A percentile compares a stretch with the other conserved stretches of the same genome.
Evolutionary conservation across 441 rosid genomes (phyloP).

Genomic region (Caryocar brasiliense): DNA sequence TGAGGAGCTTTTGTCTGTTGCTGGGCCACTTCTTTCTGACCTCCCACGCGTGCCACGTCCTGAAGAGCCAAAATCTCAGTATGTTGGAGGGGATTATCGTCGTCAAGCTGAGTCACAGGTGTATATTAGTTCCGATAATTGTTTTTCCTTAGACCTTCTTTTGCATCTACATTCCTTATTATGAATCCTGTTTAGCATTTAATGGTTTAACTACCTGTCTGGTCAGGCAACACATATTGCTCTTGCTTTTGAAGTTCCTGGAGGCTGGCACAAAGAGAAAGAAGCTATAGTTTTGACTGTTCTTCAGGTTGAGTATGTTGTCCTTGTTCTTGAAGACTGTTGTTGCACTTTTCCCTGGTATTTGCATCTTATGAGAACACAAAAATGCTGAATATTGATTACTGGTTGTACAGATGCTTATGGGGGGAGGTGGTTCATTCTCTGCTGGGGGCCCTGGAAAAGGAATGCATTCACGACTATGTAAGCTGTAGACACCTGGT

Average conservation of each 20-base stretch:
- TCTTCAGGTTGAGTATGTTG: slow-evolving; percentile 57
- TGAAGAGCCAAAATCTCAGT: slow-evolving; percentile 58
- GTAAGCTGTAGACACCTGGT: slow-evolving; percentile 36
- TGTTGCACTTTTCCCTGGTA: background rate
- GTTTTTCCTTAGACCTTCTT: background rate
- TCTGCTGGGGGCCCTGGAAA: slow-evolving; percentile 96
- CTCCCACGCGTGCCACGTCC: slow-evolving; percentile 39
- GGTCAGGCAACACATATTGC: slow-evolving; percentile 70
- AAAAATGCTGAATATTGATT: background rate
- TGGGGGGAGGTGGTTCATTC: slow-evolving; percentile 98
- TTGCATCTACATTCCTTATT: background rate
- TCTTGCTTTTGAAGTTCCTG: slow-evolving; percentile 84
- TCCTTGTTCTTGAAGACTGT: background rate
- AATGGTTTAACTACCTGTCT: background rate
- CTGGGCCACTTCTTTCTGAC: slow-evolving; percentile 73
- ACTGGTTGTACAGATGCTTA: slow-evolving; percentile 48
- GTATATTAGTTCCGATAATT: slow-evolving; percentile 3
- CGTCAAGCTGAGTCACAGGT: slow-evolving; percentile 75
- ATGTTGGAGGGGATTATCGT: slow-evolving; percentile 85
- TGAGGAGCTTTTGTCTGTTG: slow-evolving; percentile 58
- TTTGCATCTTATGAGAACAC: background rate
- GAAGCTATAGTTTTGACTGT: slow-evolving; percentile 66
- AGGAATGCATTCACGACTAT: slow-evolving; percentile 89
- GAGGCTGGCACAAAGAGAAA: slow-evolving; percentile 84
- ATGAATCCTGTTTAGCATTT: too few relatives aligned